Evolutionary conservation across 177 flowering plant species (phyloP), one percentile per base, ranked within the genome.

Genomic region (Vitis hybrid): DNA sequence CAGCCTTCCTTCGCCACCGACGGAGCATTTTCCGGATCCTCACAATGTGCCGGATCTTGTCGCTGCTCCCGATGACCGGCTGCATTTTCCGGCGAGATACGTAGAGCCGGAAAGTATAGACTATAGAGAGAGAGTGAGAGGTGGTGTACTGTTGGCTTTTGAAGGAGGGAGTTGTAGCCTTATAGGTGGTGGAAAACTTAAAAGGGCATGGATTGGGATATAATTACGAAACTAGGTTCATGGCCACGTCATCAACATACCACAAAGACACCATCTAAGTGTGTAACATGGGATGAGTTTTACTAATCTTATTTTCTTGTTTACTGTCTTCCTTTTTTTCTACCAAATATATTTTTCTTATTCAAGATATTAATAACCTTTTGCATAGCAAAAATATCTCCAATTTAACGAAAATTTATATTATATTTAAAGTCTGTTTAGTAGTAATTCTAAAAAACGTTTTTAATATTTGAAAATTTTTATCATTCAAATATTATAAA

Each of bases 41-140:
- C 19, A 87, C 91, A 64, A 89, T 84, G 81, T 72, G 82, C 2
- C 84, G 80, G 79, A 87, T 87, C 55, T 79, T 78, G 76, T 75
- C 68, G 77, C 71, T 66, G 59, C 74, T 77, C 14, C 73, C 79
- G 59, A 60, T 15, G 16, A 48, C 74, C 11, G 74, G 69, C 8
- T 86, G 63, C 86, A 83, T 84, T 69, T 78, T 68, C 19, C 45
- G 45, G 45, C 45, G 45, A 39, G 45, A 7, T 39, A 39, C 45
- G 45, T 39, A 39, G 45, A 39, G 45, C 45, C 1, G 5, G 45
- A 39, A 39, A 39, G 45, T 39, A 39, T 6, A 7, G 45, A 7
- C 8, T 50, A n/a, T 13, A 26, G n/a, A 18, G 49, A 14, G 73
- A 67, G 58, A 56, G 64, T 29, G 66, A 48, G 6, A 39, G 45